Percentiles rank a stretch among this genome's conserved stretches.
Conservation (phyloP, 2,329 filamentous ascomycete species). For the Hypoxylon sp. region DNA sequence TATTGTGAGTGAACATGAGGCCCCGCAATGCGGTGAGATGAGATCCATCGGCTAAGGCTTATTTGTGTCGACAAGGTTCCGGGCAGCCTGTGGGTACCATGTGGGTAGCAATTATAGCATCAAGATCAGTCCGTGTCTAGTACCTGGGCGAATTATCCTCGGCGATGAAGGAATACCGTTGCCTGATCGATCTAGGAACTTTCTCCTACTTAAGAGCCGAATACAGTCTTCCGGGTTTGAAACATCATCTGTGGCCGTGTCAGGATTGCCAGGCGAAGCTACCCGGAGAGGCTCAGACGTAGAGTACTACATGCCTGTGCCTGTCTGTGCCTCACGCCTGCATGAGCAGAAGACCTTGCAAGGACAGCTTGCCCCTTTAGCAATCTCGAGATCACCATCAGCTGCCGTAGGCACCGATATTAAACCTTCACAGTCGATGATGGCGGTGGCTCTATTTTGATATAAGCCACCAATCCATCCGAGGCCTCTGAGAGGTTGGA, state of each 20-base stretch:
- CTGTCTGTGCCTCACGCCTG: conserved; percentile 27
- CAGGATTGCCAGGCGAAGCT: conserved; percentile 7
- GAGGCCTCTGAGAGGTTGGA: conserved; percentile 4
- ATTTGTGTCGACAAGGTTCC: conserved; percentile 14
- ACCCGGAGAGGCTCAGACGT: conserved; percentile 30
- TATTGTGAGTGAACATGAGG: conserved; percentile 4
- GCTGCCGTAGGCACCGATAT: conserved; percentile 30
- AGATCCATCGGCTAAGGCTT: conserved; percentile 36
- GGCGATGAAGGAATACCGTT: conserved; percentile 13
- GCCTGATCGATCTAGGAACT: conserved; percentile 27
- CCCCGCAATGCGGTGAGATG: conserved; percentile 43
- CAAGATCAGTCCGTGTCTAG: conserved; percentile 8
- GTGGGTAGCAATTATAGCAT: conserved; percentile 35
- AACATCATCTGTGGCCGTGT: conserved; percentile 15
- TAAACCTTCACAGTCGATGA: conserved; percentile 1
- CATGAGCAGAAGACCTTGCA: conserved; percentile 16
- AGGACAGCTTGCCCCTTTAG: conserved; percentile 9
- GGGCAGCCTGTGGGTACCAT: conserved; percentile 25
- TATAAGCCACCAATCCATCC: conserved; percentile 22
- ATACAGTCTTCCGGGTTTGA: conserved; percentile 11
- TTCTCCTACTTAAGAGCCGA: conserved; percentile 19
- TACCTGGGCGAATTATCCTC: conserved; percentile 31
- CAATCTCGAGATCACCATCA: conserved; percentile 25
- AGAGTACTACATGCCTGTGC: conserved; percentile 14
- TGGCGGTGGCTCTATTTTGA: background rate